A percentile compares a stretch with the other conserved stretches of the same genome.
Conservation (phyloP, 129 eudicot species). For the Pulicaria dysenterica region DNA sequence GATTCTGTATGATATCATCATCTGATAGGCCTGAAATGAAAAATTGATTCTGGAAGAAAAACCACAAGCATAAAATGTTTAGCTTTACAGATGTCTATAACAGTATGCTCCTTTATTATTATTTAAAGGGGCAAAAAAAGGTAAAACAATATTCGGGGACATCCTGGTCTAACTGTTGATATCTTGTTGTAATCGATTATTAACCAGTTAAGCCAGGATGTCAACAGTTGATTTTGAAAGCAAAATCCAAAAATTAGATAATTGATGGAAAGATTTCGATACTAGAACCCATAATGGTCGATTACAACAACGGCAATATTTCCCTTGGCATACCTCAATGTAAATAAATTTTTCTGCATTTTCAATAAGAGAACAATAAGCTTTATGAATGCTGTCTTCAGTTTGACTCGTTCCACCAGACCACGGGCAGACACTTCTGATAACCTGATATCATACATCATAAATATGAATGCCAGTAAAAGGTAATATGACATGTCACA, state of each 20-base stretch:
- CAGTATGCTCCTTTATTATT: neutral
- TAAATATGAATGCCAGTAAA: slow-evolving; percentile 15
- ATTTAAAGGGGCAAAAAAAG: neutral
- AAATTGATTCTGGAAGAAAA: slow-evolving; percentile 84
- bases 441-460: slow-evolving; percentile 49
- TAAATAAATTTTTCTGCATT: slow-evolving; percentile 84
- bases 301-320: neutral
- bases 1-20: slow-evolving; percentile 80
- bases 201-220: too few relatives aligned
- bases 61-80: slow-evolving; percentile 10
- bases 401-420: slow-evolving; percentile 96
- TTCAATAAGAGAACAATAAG: slow-evolving; percentile 88
- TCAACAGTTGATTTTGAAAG: neutral
- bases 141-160: neutral
- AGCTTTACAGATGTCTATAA: slow-evolving; percentile 17
- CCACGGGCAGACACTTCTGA: slow-evolving; percentile 98
- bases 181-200: neutral
- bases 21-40: slow-evolving; percentile 91
- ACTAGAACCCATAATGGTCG: slow-evolving; percentile 11
- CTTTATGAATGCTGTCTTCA: slow-evolving; percentile 96
- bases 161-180: slow-evolving; percentile 15
- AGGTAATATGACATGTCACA: neutral
- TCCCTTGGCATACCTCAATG: slow-evolving; percentile 69
- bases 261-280: neutral
- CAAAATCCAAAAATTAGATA: neutral